Evolutionary conservation across 2,329 filamentous ascomycete species (phyloP).

Genomic region (Waltergamsia citrina): DNA sequence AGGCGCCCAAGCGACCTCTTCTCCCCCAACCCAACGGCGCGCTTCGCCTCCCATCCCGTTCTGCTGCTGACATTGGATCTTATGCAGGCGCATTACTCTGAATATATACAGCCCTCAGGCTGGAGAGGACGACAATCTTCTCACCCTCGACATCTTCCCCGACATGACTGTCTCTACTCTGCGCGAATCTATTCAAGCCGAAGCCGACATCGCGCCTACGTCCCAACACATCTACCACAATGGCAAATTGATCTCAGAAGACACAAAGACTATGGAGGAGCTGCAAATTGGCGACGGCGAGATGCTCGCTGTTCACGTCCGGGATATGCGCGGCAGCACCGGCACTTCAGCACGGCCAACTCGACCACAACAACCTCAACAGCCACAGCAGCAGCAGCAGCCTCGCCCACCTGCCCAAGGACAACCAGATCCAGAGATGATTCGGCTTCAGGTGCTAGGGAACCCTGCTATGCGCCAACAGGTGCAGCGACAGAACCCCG

Average conservation of each 20-base stretch:
- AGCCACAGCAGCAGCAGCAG: slow-evolving; percentile 19
- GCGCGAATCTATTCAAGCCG: slow-evolving; percentile 80
- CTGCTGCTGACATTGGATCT: slow-evolving; percentile 1
- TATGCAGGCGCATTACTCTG: slow-evolving; percentile 72
- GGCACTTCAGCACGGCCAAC: too few relatives aligned
- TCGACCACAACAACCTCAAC: slow-evolving; percentile 11
- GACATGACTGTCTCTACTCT: slow-evolving; percentile 79
- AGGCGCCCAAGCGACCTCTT: too few relatives aligned
- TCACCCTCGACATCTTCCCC: slow-evolving; percentile 72
- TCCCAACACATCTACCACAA: slow-evolving; percentile 87
- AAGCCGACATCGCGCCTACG: slow-evolving; percentile 62
- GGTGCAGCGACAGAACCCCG: slow-evolving; percentile 62
- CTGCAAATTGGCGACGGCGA: slow-evolving; percentile 79
- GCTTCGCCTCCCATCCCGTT: not conserved
- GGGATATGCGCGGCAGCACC: slow-evolving; percentile 43
- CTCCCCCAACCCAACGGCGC: too few relatives aligned
- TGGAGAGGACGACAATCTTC: slow-evolving; percentile 59
- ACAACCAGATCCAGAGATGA: slow-evolving; percentile 64
- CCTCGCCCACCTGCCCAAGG: slow-evolving; percentile 21
- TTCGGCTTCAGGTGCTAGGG: slow-evolving; percentile 74
- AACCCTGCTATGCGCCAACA: slow-evolving; percentile 65
- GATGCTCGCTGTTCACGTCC: slow-evolving; percentile 81
- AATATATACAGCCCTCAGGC: slow-evolving; percentile 69
- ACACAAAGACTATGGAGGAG: slow-evolving; percentile 71
- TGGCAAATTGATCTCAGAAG: slow-evolving; percentile 68